These are phyloP conservation scores for Populus alba DNA, from an alignment of 345 rosid species.

Conservation along the genomic window DNA sequence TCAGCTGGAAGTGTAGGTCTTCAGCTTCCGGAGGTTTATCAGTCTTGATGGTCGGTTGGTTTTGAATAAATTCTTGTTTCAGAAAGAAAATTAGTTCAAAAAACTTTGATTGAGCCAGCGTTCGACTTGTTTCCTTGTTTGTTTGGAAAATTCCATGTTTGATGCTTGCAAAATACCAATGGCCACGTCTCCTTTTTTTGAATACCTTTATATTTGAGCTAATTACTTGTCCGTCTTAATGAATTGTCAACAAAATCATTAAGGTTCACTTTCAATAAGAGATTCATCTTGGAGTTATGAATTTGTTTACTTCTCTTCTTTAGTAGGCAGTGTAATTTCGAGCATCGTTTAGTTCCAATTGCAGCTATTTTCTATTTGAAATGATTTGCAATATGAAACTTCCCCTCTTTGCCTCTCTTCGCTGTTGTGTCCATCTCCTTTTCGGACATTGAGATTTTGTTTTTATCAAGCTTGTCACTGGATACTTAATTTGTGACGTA, in stretches of 20 bases:
- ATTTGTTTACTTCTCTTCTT: no score
- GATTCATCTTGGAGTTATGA: no score
- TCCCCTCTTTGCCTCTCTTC: neutral
- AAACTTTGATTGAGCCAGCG: neutral
- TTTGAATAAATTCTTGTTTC: neutral
- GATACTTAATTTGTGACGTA: neutral
- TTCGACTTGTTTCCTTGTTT: neutral
- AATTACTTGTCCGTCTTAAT: no score
- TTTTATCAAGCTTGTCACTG: neutral
- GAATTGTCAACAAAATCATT: no score
- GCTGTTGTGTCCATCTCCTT: neutral
- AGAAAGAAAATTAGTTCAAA: neutral
- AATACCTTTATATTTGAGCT: no score
- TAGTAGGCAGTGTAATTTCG: no score
- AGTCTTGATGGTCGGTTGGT: slow-evolving; percentile 42
- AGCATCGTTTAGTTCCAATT: no score
- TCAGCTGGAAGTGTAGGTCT: slow-evolving; percentile 96
- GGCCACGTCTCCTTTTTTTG: neutral
- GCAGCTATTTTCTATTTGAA: no score
- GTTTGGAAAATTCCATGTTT: neutral
- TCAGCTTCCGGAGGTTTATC: slow-evolving; percentile 76
- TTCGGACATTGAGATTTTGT: neutral
- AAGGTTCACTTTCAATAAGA: no score
- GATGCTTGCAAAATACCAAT: neutral
- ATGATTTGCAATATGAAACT: no score